Base-by-base conservation (phyloP, 1,284 basidiomycete genomes). In the Puccinia horiana region DNA sequence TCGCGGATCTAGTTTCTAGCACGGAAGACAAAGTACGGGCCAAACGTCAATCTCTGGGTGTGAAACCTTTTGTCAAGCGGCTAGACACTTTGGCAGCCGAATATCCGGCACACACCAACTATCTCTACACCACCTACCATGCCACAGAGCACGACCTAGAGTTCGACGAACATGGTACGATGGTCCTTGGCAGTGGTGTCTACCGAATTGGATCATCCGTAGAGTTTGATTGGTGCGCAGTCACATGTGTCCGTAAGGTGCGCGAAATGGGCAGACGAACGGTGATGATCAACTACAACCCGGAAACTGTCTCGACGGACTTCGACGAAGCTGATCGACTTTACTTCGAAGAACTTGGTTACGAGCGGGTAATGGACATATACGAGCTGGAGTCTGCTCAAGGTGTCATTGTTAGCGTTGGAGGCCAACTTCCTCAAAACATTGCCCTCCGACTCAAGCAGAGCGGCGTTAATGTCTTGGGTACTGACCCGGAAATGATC, bases 201-300 rank as follows among this genome's bases (percentile, higher is more conserved):
- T 99, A 99, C 89, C 92, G 97, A 82, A 99, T 99, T 85, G 97
- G 97, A 80, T 94, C 92, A 87, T 96, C 94, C 84, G 97, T 99
- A 87, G 97, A 99, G 89, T 99, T 99, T 87, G 97, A 99, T 88
- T 99, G 97, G 97, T 99, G 97, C 87, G 97, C 97, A 44, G 97
- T 99, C 75, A 98, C 96, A 2, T 98, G 96, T 87, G 94, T 95
- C 58, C 91, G 97, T 84, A 93, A 93, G 86, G 91, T 99, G 84
- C 90, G 96, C 84, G 91, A 92, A 84, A 93, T 95, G 91, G 95
- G 95, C 86, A 93, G 94, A 88, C 91, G 92, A 89, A 98, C 97
- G 63, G 92, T 99, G 89, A 99, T 99, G 96, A 91, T 99, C 90
- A 99, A 99, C 90, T 99, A 99, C 89, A 99, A 99, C 88, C 97